These are phyloP conservation scores for Trypethelium eluteriae DNA, from an alignment of 495 filamentous ascomycete genomes.

Conservation along the genomic window DNA sequence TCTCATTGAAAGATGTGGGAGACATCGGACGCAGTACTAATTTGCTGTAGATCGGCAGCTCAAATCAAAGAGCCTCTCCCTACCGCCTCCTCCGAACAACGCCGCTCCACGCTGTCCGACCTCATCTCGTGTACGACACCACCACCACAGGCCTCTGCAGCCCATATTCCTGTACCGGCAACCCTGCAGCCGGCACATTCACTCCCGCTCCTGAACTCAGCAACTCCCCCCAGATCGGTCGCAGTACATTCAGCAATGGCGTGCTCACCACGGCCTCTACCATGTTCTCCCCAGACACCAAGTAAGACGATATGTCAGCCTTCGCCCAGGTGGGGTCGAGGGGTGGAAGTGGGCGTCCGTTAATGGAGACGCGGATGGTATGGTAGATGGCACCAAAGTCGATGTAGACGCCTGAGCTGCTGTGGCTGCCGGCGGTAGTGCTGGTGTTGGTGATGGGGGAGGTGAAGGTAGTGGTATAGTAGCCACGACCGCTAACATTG, in stretches of 20 bases:
- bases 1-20: too few relatives aligned
- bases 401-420: conserved; percentile 16
- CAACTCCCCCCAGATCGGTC: conserved; percentile 1
- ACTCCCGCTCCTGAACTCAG: neutral
- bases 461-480: conserved; percentile 24
- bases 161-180: conserved; percentile 19
- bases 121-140: neutral
- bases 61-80: too few relatives aligned
- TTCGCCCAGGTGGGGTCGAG: conserved; percentile 23
- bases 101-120: neutral
- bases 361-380: conserved; percentile 20
- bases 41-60: too few relatives aligned
- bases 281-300: conserved; percentile 16
- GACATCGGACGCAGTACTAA: too few relatives aligned
- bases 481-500: conserved; percentile 21
- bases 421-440: neutral
- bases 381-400: conserved; percentile 19
- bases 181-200: neutral
- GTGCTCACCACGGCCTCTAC: conserved; percentile 23
- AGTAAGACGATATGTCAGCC: conserved; percentile 10
- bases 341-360: conserved; percentile 20
- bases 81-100: neutral
- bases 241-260: conserved; percentile 22
- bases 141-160: conserved; percentile 10
- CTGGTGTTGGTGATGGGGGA: conserved; percentile 7